Evolutionary conservation across 345 rosid genomes (phyloP).

Genomic region (Geranium rotundifolium): DNA sequence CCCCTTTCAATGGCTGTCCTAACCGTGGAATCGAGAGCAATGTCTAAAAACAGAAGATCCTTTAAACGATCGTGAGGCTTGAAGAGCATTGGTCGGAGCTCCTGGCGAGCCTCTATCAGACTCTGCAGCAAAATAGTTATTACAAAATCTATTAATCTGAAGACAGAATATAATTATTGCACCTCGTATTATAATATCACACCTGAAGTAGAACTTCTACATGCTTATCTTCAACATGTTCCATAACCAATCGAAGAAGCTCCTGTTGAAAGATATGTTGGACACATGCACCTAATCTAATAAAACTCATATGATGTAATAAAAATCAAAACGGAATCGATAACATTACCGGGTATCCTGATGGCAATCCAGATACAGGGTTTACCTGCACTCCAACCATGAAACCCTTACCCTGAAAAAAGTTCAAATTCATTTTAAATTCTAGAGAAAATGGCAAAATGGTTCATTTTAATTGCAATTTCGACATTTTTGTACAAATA

Average conservation of each 20-base stretch:
- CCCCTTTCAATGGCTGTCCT: constrained; percentile 97
- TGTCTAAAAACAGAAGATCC: constrained; percentile 85
- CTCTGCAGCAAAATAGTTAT: constrained; percentile 36
- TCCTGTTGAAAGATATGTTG: constrained; percentile 31
- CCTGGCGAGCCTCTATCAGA: constrained; percentile 96
- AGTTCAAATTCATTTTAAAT: constrained; percentile 8
- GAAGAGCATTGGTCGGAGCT: constrained; percentile 59
- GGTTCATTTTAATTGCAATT: no score
- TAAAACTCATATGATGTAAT: no score
- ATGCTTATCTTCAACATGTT: constrained; percentile 78
- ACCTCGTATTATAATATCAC: constrained; percentile 1
- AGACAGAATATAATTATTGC: no score
- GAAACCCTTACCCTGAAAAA: constrained; percentile 87
- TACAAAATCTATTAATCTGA: not conserved
- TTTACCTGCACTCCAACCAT: constrained; percentile 98
- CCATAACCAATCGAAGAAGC: constrained; percentile 65
- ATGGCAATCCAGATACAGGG: constrained; percentile 80
- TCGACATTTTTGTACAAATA: no score
- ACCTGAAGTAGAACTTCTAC: constrained; percentile 94
- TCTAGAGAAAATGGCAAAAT: not conserved
- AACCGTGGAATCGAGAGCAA: constrained; percentile 88
- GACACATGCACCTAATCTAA: not conserved
- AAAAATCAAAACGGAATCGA: constrained; percentile 7
- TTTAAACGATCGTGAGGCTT: constrained; percentile 71
- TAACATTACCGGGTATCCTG: constrained; percentile 70